Conservation (phyloP, 179 eudicot species). For the Heliamphora pulchella region DNA sequence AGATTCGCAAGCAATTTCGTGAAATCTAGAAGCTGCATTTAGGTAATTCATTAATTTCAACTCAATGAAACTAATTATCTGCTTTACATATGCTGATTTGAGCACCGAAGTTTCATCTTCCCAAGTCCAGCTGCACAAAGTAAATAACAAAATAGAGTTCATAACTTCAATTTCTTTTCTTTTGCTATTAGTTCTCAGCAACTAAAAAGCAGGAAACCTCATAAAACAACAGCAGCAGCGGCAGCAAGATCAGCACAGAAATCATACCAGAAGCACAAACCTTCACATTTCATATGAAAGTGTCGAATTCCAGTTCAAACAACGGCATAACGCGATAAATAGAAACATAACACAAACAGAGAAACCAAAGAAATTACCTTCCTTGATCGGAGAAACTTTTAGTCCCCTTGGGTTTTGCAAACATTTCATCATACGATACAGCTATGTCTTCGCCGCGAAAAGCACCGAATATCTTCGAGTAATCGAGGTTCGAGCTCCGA, state of each 20-base stretch:
- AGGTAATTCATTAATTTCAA: neutral
- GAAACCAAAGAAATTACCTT: slow-evolving; percentile 28
- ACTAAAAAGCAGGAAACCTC: neutral
- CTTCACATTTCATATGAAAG: slow-evolving; percentile 2
- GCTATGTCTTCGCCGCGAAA: slow-evolving; percentile 31
- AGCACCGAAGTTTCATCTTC: neutral
- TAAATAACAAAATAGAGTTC: neutral
- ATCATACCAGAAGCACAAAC: neutral
- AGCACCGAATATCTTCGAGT: slow-evolving; percentile 60
- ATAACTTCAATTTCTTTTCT: neutral
- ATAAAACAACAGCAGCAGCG: neutral
- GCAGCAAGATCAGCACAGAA: neutral
- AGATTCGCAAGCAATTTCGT: neutral
- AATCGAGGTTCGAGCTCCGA: slow-evolving; percentile 44
- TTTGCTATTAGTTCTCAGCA: neutral
- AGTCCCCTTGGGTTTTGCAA: slow-evolving; percentile 30
- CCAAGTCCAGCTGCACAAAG: neutral
- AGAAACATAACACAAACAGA: neutral
- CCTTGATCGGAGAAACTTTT: slow-evolving; percentile 20
- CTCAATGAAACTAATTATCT: neutral
- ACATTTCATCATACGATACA: slow-evolving; percentile 37
- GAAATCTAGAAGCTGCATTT: neutral
- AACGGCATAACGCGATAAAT: neutral
- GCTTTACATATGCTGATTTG: neutral
- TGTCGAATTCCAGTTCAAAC: neutral